Evolutionary conservation across 805 yeast species (phyloP).

Genomic region (Candida montana): DNA sequence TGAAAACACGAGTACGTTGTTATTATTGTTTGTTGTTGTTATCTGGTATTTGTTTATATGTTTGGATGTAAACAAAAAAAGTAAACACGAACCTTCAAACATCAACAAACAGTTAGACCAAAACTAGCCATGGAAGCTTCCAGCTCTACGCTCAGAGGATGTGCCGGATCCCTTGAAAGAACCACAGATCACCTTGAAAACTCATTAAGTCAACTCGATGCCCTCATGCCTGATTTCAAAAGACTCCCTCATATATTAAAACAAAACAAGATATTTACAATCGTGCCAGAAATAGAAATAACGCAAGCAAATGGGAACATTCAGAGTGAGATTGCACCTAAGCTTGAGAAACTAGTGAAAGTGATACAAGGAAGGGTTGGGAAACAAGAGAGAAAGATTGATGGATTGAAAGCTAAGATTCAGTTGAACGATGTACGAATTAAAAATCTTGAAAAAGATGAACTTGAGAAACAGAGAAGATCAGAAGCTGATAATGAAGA

Average conservation of each 20-base stretch:
- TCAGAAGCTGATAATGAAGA: slow-evolving; percentile 13
- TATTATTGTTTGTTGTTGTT: no score
- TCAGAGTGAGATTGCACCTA: slow-evolving; percentile 36
- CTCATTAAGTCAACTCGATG: slow-evolving; percentile 28
- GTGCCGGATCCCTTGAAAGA: slow-evolving; percentile 30
- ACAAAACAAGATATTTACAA: slow-evolving; percentile 43
- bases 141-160: slow-evolving; percentile 22
- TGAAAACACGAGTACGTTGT: no score
- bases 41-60: no score
- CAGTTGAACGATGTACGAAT: slow-evolving; percentile 38
- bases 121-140: no score
- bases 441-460: slow-evolving; percentile 23
- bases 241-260: slow-evolving; percentile 36
- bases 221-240: slow-evolving; percentile 34
- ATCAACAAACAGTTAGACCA: neutral
- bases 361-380: slow-evolving; percentile 30
- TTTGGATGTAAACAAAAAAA: neutral
- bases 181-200: slow-evolving; percentile 31
- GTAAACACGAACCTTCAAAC: neutral
- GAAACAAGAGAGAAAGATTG: slow-evolving; percentile 29
- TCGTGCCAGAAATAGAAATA: slow-evolving; percentile 45
- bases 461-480: slow-evolving; percentile 6
- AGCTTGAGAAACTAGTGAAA: slow-evolving; percentile 29
- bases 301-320: slow-evolving; percentile 34
- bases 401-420: slow-evolving; percentile 28